Conservation (phyloP, 306 rosid genomes). For the Acacia melanoxylon region DNA sequence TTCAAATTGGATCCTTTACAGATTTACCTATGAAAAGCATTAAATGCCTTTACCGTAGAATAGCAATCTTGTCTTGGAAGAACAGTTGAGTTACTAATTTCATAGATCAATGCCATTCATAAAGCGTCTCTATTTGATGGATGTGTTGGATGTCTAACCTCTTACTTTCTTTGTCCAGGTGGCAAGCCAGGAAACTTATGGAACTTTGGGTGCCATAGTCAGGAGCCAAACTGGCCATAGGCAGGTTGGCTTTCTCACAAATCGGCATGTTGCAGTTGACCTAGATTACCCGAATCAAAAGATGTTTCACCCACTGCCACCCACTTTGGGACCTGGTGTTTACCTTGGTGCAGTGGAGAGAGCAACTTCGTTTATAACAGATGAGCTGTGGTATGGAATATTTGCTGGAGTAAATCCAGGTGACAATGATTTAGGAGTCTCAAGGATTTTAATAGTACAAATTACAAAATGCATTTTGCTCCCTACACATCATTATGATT, state of each 20-base stretch:
- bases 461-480: conserved; percentile 2
- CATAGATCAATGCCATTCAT: conserved; percentile 21
- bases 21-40: neutral
- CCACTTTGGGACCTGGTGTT: conserved; percentile 95
- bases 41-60: neutral
- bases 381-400: conserved; percentile 98
- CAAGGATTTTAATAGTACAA: conserved; percentile 11
- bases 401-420: conserved; percentile 99
- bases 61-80: conserved; percentile 11
- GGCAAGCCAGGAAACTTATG: conserved; percentile 97
- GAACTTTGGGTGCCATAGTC: conserved; percentile 97
- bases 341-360: conserved; percentile 99
- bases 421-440: conserved; percentile 33
- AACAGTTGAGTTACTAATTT: conserved; percentile 13
- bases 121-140: conserved; percentile 29
- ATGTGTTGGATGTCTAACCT: conserved; percentile 22
- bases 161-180: conserved; percentile 54
- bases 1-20: neutral
- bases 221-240: conserved; percentile 93
- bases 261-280: conserved; percentile 96
- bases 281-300: conserved; percentile 98
- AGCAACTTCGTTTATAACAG: conserved; percentile 96
- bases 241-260: conserved; percentile 98
- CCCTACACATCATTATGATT: neutral
- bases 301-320: conserved; percentile 99